These are phyloP conservation scores for Yamadazyma membranifaciens DNA, from an alignment of 1,139 yeast species.

Conservation along the genomic window DNA sequence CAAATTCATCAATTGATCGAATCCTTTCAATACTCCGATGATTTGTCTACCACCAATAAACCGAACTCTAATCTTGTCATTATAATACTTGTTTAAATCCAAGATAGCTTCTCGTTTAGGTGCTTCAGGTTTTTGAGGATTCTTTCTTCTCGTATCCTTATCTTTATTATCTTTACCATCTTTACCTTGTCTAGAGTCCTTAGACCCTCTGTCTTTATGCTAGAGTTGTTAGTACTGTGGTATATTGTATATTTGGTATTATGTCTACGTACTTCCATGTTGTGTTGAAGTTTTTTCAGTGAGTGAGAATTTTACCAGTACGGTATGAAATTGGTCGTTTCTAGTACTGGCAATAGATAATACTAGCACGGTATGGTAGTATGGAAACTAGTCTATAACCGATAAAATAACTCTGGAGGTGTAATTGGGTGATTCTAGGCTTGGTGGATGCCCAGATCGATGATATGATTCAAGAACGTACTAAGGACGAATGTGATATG, in stretches of 20 bases:
- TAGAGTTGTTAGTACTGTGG: neutral
- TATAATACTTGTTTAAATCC: constrained; percentile 76
- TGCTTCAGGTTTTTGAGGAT: constrained; percentile 54
- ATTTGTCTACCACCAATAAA: constrained; percentile 87
- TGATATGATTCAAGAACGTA: too few species aligned
- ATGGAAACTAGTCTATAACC: too few species aligned
- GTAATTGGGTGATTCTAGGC: too few species aligned
- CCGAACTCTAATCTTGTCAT: constrained; percentile 70
- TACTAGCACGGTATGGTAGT: too few species aligned
- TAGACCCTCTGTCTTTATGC: neutral
- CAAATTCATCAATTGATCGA: constrained; percentile 88
- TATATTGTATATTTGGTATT: neutral
- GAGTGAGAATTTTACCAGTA: constrained; percentile 3
- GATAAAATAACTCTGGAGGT: too few species aligned
- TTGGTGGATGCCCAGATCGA: too few species aligned
- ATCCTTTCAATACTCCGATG: constrained; percentile 79
- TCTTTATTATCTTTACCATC: constrained; percentile 2
- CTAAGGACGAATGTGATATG: too few species aligned
- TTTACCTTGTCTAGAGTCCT: neutral
- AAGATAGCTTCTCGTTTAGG: constrained; percentile 90
- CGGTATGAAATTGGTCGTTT: constrained; percentile 3
- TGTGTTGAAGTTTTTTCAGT: constrained; percentile 3
- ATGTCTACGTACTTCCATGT: constrained; percentile 4
- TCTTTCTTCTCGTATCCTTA: constrained; percentile 19
- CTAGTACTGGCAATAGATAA: neutral